A percentile compares a stretch with the other conserved stretches of the same genome.
phyloP scores from a whole-genome alignment of 208 protist genomes.

The Leishmania mexicana region DNA sequence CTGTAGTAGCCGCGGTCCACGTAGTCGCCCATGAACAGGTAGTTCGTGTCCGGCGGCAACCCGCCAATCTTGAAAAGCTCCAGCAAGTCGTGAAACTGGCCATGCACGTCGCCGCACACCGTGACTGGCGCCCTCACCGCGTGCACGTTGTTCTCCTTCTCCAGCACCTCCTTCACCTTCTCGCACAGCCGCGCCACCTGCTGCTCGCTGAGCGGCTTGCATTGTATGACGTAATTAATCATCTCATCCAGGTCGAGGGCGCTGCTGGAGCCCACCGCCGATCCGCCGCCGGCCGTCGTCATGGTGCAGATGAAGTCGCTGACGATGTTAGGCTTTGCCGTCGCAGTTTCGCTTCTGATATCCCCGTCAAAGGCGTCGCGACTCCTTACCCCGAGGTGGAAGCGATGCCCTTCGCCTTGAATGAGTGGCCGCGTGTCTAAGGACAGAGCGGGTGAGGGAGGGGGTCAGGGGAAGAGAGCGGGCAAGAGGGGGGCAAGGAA shows the following conservation, averaged over 20 bases:
- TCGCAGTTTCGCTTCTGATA: neutral
- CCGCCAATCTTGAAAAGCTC: slow-evolving; percentile 98
- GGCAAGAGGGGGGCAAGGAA: neutral
- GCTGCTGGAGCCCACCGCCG: slow-evolving; percentile 31
- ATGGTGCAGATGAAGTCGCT: slow-evolving; percentile 10
- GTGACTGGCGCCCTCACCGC: slow-evolving; percentile 91
- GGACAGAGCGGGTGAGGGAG: neutral
- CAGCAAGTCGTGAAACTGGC: slow-evolving; percentile 98
- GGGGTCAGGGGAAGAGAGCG: neutral
- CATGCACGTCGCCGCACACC: slow-evolving; percentile 96
- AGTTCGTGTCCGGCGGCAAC: slow-evolving; percentile 97
- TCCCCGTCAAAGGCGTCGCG: neutral
- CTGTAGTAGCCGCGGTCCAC: slow-evolving; percentile 96
- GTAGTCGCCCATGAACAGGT: slow-evolving; percentile 98
- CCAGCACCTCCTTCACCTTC: slow-evolving; percentile 92
- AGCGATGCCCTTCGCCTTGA: no score
- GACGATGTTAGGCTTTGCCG: neutral
- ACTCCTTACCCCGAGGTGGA: neutral
- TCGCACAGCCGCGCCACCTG: slow-evolving; percentile 89
- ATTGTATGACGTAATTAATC: slow-evolving; percentile 88
- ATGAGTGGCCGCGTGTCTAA: no score
- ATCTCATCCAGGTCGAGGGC: slow-evolving; percentile 88
- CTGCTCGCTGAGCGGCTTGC: slow-evolving; percentile 88
- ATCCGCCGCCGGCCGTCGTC: slow-evolving; percentile 27
- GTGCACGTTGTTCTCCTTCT: slow-evolving; percentile 94